Evolutionary conservation across 768 basidiomycete genomes (phyloP).

Genomic region (Tylopilus intermedius): DNA sequence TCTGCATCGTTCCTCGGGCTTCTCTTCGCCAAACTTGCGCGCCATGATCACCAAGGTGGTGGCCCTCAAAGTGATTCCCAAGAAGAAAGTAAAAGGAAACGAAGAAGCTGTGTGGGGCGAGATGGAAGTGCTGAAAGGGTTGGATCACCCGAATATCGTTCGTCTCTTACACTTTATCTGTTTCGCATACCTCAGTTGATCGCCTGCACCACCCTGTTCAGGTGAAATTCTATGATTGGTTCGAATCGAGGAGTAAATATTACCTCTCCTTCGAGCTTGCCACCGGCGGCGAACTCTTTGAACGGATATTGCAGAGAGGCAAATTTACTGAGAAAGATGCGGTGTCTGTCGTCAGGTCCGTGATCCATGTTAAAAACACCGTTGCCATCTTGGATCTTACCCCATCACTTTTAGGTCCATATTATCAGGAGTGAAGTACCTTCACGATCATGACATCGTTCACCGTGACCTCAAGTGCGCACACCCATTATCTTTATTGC

Average conservation of each 20-base stretch:
- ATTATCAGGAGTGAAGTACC: slow-evolving; percentile 79
- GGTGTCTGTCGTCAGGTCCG: slow-evolving; percentile 66
- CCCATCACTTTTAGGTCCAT: slow-evolving; percentile 50
- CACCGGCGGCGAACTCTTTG: slow-evolving; percentile 90
- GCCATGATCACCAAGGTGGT: slow-evolving; percentile 59
- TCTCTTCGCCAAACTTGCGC: slow-evolving; percentile 24
- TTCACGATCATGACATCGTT: slow-evolving; percentile 90
- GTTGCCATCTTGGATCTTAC: neutral
- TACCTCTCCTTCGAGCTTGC: slow-evolving; percentile 96
- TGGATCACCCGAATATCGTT: slow-evolving; percentile 91
- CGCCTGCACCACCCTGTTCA: slow-evolving; percentile 23
- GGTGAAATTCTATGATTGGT: slow-evolving; percentile 97
- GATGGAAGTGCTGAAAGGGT: slow-evolving; percentile 85
- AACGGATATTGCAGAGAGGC: slow-evolving; percentile 76
- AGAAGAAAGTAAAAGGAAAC: slow-evolving; percentile 93
- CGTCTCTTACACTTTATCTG: slow-evolving; percentile 21
- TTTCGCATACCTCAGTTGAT: neutral
- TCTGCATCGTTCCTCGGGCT: slow-evolving; percentile 18
- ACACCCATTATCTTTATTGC: slow-evolving; percentile 12
- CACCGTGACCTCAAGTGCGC: slow-evolving; percentile 89
- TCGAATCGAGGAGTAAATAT: slow-evolving; percentile 90
- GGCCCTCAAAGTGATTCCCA: slow-evolving; percentile 85
- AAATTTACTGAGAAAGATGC: slow-evolving; percentile 95
- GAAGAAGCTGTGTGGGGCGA: slow-evolving; percentile 86
- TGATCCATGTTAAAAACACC: slow-evolving; percentile 6